These are phyloP conservation scores for Pachysolen tannophilus DNA, from an alignment of 805 yeast genomes.

Conservation along the genomic window DNA sequence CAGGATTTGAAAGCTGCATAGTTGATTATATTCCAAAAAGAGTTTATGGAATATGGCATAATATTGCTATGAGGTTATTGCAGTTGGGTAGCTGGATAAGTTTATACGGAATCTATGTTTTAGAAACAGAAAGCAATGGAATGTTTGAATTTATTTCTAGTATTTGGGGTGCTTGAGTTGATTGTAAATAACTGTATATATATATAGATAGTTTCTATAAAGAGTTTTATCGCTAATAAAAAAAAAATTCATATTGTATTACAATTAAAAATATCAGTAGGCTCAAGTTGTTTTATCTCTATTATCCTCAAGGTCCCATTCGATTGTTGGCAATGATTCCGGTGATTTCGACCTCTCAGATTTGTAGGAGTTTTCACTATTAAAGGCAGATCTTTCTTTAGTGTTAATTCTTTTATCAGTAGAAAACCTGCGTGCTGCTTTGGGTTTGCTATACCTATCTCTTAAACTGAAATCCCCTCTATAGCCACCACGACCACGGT, in stretches of 20 bases:
- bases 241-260: too few species aligned
- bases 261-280: too few species aligned
- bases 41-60: conserved; percentile 62
- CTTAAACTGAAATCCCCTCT: background rate
- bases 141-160: conserved; percentile 53
- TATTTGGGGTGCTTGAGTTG: conserved; percentile 48
- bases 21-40: conserved; percentile 71
- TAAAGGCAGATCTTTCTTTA: background rate
- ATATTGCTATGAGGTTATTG: conserved; percentile 49
- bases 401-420: conserved; percentile 1
- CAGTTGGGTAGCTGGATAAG: conserved; percentile 57
- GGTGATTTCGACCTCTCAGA: conserved; percentile 16
- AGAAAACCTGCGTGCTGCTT: background rate
- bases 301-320: conserved; percentile 7
- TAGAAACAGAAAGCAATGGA: conserved; percentile 74
- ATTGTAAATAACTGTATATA: conserved; percentile 8
- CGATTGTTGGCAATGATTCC: conserved; percentile 8
- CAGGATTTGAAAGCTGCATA: conserved; percentile 73
- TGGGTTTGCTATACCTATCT: background rate
- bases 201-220: conserved; percentile 16
- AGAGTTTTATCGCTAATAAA: too few species aligned
- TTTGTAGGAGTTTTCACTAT: conserved; percentile 4
- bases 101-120: conserved; percentile 61
- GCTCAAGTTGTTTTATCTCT: too few species aligned
- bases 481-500: background rate